Conservation (phyloP, 2,329 filamentous ascomycete genomes). For the Alternaria longipes region DNA sequence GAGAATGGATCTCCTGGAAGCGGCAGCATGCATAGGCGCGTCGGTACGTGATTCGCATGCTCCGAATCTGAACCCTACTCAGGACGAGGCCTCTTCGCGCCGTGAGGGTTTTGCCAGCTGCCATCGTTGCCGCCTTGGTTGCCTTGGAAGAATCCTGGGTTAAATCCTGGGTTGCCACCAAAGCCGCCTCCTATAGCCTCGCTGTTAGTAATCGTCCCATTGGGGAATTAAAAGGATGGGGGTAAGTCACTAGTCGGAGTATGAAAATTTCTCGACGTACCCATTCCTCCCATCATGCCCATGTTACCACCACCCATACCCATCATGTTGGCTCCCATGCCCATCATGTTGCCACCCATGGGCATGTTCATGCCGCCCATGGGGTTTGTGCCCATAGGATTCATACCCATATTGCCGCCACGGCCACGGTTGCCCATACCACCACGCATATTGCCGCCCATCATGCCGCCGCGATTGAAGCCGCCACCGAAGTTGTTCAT, state of each 20-base stretch:
- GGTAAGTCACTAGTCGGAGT: slow-evolving; percentile 10
- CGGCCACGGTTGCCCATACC: slow-evolving; percentile 56
- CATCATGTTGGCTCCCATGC: slow-evolving; percentile 51
- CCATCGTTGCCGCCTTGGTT: slow-evolving; percentile 63
- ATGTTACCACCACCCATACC: slow-evolving; percentile 41
- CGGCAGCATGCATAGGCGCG: neutral
- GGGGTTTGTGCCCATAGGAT: slow-evolving; percentile 46
- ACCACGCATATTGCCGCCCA: slow-evolving; percentile 53
- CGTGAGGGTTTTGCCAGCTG: slow-evolving; percentile 78
- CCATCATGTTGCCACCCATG: slow-evolving; percentile 50
- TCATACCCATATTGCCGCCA: slow-evolving; percentile 51
- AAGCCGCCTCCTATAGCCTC: slow-evolving; percentile 60
- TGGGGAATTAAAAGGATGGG: neutral
- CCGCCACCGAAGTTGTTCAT: slow-evolving; percentile 52
- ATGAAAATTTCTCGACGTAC: slow-evolving; percentile 31
- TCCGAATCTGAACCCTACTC: slow-evolving; percentile 57
- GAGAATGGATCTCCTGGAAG: neutral
- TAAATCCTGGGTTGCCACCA: slow-evolving; percentile 73
- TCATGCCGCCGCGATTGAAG: slow-evolving; percentile 56
- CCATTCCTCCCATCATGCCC: slow-evolving; percentile 49
- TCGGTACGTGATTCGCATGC: neutral
- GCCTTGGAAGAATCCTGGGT: slow-evolving; percentile 73
- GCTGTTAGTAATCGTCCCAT: slow-evolving; percentile 19
- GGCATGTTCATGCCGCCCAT: slow-evolving; percentile 55
- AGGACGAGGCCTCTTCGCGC: slow-evolving; percentile 79